phyloP scores from a whole-genome alignment of 2,329 filamentous ascomycete genomes.

The Pyricularia sp. region DNA sequence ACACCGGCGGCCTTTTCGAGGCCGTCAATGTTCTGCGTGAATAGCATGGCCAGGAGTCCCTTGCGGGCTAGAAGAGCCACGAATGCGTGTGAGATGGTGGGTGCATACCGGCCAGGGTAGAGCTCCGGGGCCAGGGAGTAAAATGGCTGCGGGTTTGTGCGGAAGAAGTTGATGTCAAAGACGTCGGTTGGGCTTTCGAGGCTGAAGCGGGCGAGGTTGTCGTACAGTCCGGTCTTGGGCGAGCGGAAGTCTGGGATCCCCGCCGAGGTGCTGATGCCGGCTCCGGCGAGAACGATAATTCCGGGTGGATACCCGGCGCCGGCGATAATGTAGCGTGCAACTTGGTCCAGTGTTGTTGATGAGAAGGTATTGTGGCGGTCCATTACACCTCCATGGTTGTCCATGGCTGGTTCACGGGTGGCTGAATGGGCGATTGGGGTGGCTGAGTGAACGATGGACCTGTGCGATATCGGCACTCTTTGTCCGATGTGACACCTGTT shows the following conservation, averaged over 20 bases:
- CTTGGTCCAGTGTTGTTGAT: neutral
- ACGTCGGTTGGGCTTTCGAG: constrained; percentile 85
- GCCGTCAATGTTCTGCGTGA: constrained; percentile 97
- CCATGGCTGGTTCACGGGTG: neutral
- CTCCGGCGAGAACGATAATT: constrained; percentile 83
- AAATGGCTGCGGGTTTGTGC: constrained; percentile 72
- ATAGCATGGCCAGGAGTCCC: constrained; percentile 67
- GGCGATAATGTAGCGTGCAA: neutral
- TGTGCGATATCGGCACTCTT: neutral
- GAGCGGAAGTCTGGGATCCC: constrained; percentile 89
- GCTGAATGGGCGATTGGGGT: neutral
- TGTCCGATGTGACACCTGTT: neutral
- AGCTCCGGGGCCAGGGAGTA: constrained; percentile 86
- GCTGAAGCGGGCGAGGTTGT: constrained; percentile 78
- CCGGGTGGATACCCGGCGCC: constrained; percentile 10
- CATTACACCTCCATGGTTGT: neutral
- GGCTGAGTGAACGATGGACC: neutral
- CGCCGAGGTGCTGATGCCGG: constrained; percentile 69
- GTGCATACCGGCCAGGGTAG: constrained; percentile 78
- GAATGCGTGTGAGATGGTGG: constrained; percentile 84
- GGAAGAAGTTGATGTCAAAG: constrained; percentile 87
- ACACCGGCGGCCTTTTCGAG: constrained; percentile 81
- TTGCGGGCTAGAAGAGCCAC: constrained; percentile 71
- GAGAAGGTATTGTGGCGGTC: neutral
- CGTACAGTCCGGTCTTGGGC: constrained; percentile 84